These are phyloP conservation scores for Guadua angustifolia DNA, from an alignment of 176 grass and related monocot species.

Conservation along the genomic window DNA sequence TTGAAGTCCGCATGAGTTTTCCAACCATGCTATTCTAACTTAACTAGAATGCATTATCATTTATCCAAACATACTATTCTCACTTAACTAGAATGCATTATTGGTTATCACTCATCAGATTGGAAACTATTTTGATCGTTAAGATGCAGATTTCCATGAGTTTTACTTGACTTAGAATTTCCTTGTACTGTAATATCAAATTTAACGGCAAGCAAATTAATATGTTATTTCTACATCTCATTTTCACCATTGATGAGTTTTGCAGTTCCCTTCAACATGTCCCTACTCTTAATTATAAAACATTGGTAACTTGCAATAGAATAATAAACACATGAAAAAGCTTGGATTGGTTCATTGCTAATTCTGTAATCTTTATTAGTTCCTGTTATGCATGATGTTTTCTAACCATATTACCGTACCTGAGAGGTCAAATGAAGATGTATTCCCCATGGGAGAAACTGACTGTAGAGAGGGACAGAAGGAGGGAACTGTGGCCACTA, in stretches of 20 bases:
- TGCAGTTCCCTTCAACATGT: neutral
- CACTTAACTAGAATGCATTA: slow-evolving; percentile 25
- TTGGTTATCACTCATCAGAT: neutral
- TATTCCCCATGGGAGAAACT: neutral
- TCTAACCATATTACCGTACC: neutral
- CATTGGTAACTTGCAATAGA: slow-evolving; percentile 1
- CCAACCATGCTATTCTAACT: neutral
- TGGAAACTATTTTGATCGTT: slow-evolving; percentile 8
- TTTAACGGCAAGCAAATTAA: neutral
- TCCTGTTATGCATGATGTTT: neutral
- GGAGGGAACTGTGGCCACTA: neutral
- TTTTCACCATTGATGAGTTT: neutral
- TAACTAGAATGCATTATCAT: slow-evolving; percentile 22
- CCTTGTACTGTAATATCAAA: neutral
- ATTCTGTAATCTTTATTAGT: neutral
- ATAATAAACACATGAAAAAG: neutral
- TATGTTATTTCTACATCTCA: slow-evolving; percentile 2
- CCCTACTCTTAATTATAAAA: neutral
- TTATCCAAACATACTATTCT: neutral
- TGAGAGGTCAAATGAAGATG: neutral
- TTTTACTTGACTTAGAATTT: slow-evolving; percentile 28
- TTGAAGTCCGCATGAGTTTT: neutral
- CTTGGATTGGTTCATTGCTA: neutral
- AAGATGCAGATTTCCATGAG: neutral
- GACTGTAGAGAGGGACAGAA: neutral